Percentiles rank a stretch among this genome's conserved stretches.
phyloP scores from a whole-genome alignment of 2,329 filamentous ascomycete genomes.

The Lasiodiplodia gonubiensis region DNA sequence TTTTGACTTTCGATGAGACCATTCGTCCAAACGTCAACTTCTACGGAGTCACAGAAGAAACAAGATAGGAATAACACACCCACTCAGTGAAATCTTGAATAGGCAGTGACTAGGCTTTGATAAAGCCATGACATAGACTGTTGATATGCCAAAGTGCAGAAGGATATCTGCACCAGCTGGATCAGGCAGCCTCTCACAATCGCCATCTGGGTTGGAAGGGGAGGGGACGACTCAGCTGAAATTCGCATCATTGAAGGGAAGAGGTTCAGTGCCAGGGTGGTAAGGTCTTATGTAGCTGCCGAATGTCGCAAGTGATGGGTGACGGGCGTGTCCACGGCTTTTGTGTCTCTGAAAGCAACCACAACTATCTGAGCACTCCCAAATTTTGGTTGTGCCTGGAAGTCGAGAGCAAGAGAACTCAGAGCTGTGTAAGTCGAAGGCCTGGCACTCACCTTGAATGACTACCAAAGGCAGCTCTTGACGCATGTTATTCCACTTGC shows the following conservation, averaged over 20 bases:
- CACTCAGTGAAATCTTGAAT: not conserved
- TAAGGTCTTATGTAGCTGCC: not conserved
- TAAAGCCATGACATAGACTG: not conserved
- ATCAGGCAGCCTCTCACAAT: not conserved
- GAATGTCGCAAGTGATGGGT: not conserved
- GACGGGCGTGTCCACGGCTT: too few relatives aligned
- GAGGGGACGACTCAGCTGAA: not conserved
- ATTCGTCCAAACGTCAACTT: too few relatives aligned
- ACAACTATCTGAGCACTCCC: not conserved
- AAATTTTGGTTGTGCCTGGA: not conserved
- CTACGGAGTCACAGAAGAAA: too few relatives aligned
- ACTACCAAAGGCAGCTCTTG: not conserved
- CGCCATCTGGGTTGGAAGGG: not conserved
- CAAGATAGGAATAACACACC: too few relatives aligned
- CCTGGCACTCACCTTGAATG: not conserved
- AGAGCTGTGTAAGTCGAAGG: not conserved
- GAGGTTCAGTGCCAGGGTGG: not conserved
- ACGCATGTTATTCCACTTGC: not conserved
- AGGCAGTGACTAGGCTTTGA: not conserved
- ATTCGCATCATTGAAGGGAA: not conserved
- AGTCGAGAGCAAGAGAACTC: not conserved
- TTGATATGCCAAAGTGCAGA: not conserved
- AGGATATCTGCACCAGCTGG: not conserved
- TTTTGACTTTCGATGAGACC: too few relatives aligned
- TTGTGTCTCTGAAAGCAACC: not conserved